These are phyloP conservation scores for Macrolepiota fuliginosa DNA, from an alignment of 768 basidiomycete genomes.

Conservation along the genomic window DNA sequence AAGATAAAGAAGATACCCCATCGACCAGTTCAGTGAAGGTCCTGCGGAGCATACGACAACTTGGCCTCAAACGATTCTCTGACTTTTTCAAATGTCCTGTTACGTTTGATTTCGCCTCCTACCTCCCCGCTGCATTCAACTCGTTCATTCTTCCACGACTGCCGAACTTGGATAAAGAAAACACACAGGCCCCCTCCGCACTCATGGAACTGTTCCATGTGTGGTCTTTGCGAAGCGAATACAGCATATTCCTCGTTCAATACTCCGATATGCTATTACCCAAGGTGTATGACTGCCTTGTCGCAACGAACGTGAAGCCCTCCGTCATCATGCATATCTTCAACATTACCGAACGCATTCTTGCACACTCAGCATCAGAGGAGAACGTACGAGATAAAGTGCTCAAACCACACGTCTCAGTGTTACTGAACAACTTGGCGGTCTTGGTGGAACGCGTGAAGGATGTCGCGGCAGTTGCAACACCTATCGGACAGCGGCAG, in stretches of 20 bases:
- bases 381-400: slow-evolving; percentile 46
- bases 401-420: slow-evolving; percentile 67
- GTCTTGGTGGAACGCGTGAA: slow-evolving; percentile 64
- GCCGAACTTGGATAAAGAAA: slow-evolving; percentile 71
- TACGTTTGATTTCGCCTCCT: slow-evolving; percentile 72
- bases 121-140: slow-evolving; percentile 62
- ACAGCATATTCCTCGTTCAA: slow-evolving; percentile 62
- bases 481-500: slow-evolving; percentile 75
- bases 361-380: slow-evolving; percentile 53
- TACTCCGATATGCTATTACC: slow-evolving; percentile 70
- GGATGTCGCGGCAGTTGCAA: slow-evolving; percentile 45
- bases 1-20: slow-evolving; percentile 26
- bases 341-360: slow-evolving; percentile 77
- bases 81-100: slow-evolving; percentile 83
- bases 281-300: slow-evolving; percentile 78
- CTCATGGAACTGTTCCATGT: slow-evolving; percentile 81
- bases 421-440: slow-evolving; percentile 71
- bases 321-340: slow-evolving; percentile 77
- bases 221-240: slow-evolving; percentile 63
- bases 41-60: slow-evolving; percentile 68
- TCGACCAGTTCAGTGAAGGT: slow-evolving; percentile 31
- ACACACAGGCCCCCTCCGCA: slow-evolving; percentile 88
- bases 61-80: slow-evolving; percentile 81
- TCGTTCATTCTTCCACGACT: slow-evolving; percentile 84
- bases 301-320: slow-evolving; percentile 84